A percentile compares a stretch with the other conserved stretches of the same genome.
phyloP scores from a whole-genome alignment of 208 protist species.

The Trichomonas gallinae region DNA sequence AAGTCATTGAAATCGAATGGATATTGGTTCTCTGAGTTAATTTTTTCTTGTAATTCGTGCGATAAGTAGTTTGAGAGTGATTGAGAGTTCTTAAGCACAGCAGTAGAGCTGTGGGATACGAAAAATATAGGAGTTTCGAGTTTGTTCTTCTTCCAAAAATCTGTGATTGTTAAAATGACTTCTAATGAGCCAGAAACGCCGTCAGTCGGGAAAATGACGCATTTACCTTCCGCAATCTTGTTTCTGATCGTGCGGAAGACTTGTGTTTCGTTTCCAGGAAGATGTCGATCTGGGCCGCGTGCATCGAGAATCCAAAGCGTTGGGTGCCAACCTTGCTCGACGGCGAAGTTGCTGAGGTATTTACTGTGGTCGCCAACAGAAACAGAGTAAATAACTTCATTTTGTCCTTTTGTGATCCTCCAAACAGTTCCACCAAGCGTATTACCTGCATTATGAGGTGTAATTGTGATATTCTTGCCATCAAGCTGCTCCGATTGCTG shows the following conservation, averaged over 20 bases:
- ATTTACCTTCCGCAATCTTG: background rate
- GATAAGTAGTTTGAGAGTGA: background rate
- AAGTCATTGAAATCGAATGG: background rate
- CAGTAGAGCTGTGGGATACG: background rate
- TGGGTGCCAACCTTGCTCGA: background rate
- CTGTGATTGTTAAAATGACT: background rate
- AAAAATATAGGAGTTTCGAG: background rate
- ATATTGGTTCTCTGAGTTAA: background rate
- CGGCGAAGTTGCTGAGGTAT: background rate
- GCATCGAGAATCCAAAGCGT: background rate
- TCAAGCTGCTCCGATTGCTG: background rate
- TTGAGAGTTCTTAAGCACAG: background rate
- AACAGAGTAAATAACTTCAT: constrained; percentile 10
- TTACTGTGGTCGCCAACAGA: background rate
- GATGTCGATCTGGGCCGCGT: background rate
- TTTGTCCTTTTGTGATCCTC: background rate
- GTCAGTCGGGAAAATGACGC: background rate
- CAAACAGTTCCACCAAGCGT: background rate
- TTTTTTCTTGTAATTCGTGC: background rate
- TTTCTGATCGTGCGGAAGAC: background rate
- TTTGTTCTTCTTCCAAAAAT: background rate
- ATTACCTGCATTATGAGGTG: background rate
- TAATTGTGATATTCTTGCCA: background rate
- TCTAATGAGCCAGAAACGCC: background rate
- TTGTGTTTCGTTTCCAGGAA: background rate